Evolutionary conservation across 1,139 yeast species (phyloP), one percentile per base, ranked within the genome.

Genomic region (Geotrichum australiense): DNA sequence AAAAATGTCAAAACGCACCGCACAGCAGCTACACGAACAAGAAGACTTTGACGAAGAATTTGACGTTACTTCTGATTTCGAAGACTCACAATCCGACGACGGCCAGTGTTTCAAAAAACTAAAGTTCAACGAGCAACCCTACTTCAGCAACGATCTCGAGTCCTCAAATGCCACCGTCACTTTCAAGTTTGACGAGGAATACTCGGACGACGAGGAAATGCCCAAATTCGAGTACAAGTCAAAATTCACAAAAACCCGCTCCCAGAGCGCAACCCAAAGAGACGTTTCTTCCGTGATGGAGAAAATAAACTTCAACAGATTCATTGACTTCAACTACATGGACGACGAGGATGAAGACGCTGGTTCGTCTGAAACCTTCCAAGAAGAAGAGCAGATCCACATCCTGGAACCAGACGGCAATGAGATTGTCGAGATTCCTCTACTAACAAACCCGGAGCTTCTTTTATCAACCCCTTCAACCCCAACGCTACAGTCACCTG

Each of bases 401-500:
- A 42, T 39, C 11, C 26, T 39, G n/a, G 40, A 27, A 15, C 38
- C 18, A 14, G 42, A 42, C 10, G 37, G 23, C 26, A 14, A 37
- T 26, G 45, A 38, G 21, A 29, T 29, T 20, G 25, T 37, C n/a
- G 42, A 42, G 18, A 23, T 42, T 15, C 45, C 45, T 10, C 25
- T 33, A n/a, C 26, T 34, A 3, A 25, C 40, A 7, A 34, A 40
- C 11, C 30, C 39, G 7, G 45, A 42, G 23, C 26, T 31, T 7
- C 19, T 22, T 2, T 35, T 26, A 15, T 18, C n/a, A 4, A 7
- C 21, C 5, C 21, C 35, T 15, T 18, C 33, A 14, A 24, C 27
- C 11, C 36, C 35, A 3, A 25, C 57, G 29, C 52, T 58, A 1
- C 47, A 55, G 11, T 55, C 55, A 37, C 53, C 59, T 7, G 47